phyloP scores from a whole-genome alignment of 306 rosid genomes.

The Abrus pulchellus region DNA sequence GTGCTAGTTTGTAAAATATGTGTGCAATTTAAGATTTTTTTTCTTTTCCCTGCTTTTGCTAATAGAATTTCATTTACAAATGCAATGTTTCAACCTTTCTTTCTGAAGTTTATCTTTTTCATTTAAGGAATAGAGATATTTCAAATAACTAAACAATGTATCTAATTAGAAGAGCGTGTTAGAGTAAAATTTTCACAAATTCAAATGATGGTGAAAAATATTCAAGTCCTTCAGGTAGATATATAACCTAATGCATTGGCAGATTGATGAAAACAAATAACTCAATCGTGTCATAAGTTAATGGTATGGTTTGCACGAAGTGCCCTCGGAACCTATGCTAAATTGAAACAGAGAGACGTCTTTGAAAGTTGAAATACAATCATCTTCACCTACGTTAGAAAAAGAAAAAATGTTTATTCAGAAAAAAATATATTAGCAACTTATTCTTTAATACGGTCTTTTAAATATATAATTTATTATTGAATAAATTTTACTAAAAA shows the following conservation, averaged over 20 bases:
- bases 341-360: neutral
- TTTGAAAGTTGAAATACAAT: neutral
- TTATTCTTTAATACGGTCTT: too few species aligned
- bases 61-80: conserved; percentile 23
- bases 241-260: neutral
- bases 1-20: conserved; percentile 43
- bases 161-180: neutral
- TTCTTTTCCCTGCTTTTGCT: conserved; percentile 3
- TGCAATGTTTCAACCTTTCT: neutral
- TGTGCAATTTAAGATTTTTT: conserved; percentile 26
- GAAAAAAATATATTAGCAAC: neutral
- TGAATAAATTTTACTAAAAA: too few species aligned
- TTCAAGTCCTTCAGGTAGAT: neutral
- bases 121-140: neutral
- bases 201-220: conserved; percentile 1
- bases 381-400: too few species aligned
- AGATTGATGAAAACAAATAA: neutral
- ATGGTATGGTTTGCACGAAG: neutral
- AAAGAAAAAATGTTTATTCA: too few species aligned
- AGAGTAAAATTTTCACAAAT: neutral
- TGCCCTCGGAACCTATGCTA: neutral
- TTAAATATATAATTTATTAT: too few species aligned
- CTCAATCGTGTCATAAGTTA: neutral
- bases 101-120: neutral
- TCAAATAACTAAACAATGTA: neutral